Conservation (phyloP, 352 stramenopile genomes). For the Pythium rishiriense region DNA sequence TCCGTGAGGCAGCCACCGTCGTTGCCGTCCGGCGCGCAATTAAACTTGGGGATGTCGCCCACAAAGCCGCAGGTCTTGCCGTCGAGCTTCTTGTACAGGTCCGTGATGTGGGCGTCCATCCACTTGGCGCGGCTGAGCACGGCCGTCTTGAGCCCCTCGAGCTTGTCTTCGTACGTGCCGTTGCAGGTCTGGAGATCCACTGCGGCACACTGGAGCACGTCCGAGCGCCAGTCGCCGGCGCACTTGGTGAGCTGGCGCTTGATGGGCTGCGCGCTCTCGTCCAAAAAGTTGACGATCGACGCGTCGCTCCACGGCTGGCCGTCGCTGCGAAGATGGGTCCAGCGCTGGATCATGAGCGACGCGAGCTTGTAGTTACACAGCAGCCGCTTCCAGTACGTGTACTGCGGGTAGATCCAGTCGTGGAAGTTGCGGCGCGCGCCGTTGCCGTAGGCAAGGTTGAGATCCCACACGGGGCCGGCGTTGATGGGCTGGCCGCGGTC, state of each 20-base stretch:
- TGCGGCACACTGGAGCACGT: slow-evolving; percentile 52
- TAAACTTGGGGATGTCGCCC: slow-evolving; percentile 63
- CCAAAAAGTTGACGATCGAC: slow-evolving; percentile 50
- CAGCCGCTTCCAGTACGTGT: slow-evolving; percentile 80
- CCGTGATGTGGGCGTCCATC: slow-evolving; percentile 73
- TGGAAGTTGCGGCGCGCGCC: slow-evolving; percentile 53
- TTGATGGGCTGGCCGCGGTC: slow-evolving; percentile 75
- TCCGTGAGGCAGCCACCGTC: slow-evolving; percentile 60
- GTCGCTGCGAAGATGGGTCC: slow-evolving; percentile 55
- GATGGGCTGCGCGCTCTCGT: slow-evolving; percentile 46
- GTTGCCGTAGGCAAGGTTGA: slow-evolving; percentile 81
- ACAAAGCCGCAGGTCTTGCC: slow-evolving; percentile 59
- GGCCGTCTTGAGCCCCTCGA: slow-evolving; percentile 42
- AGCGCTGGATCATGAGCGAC: slow-evolving; percentile 72
- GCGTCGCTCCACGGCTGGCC: slow-evolving; percentile 56
- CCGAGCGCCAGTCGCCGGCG: slow-evolving; percentile 45
- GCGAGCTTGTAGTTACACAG: slow-evolving; percentile 80
- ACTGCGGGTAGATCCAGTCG: slow-evolving; percentile 75
- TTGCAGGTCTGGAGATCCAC: slow-evolving; percentile 60
- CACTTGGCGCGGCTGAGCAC: slow-evolving; percentile 57
- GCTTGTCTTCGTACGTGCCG: slow-evolving; percentile 55
- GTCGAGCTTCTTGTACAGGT: slow-evolving; percentile 66
- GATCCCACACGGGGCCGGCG: slow-evolving; percentile 74
- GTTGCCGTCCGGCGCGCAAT: slow-evolving; percentile 60
- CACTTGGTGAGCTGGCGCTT: slow-evolving; percentile 59